Percentiles rank a stretch among this genome's conserved stretches.
These are phyloP conservation scores for Pythium rhizo-oryzae DNA, from an alignment of 352 stramenopile genomes.

Conservation along the genomic window DNA sequence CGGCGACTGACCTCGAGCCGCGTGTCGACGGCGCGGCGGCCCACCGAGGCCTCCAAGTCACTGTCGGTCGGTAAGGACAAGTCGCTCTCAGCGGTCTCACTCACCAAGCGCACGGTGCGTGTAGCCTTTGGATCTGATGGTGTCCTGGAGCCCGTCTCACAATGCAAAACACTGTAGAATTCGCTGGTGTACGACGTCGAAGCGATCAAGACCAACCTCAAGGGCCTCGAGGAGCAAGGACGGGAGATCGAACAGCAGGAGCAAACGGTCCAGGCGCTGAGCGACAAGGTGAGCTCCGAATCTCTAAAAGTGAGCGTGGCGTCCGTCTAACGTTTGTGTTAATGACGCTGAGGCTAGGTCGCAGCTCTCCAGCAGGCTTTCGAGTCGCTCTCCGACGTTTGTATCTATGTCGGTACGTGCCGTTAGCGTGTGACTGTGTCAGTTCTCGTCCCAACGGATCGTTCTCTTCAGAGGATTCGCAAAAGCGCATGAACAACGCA, in stretches of 20 bases:
- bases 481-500: slow-evolving; percentile 21
- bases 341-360: slow-evolving; percentile 38
- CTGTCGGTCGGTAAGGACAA: slow-evolving; percentile 49
- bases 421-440: no score
- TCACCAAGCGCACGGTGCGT: slow-evolving; percentile 63
- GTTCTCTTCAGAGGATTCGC: slow-evolving; percentile 25
- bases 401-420: slow-evolving; percentile 38
- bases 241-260: slow-evolving; percentile 53
- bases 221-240: slow-evolving; percentile 41
- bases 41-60: slow-evolving; percentile 53
- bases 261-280: slow-evolving; percentile 47
- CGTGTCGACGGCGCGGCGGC: slow-evolving; percentile 30
- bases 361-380: slow-evolving; percentile 55
- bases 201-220: slow-evolving; percentile 57
- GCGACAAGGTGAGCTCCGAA: slow-evolving; percentile 30
- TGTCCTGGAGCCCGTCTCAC: no score
- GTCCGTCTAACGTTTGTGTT: no score
- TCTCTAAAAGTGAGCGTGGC: no score
- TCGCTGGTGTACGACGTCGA: slow-evolving; percentile 52
- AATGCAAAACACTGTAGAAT: slow-evolving; percentile 31
- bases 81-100: slow-evolving; percentile 52
- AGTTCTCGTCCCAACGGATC: no score
- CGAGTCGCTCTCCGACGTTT: slow-evolving; percentile 57
- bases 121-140: not conserved
- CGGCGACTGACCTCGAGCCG: slow-evolving; percentile 15